Evolutionary conservation across 2,329 filamentous ascomycete genomes (phyloP), one percentile per base, ranked within the genome.

Genomic region (Nemania bipapillata): DNA sequence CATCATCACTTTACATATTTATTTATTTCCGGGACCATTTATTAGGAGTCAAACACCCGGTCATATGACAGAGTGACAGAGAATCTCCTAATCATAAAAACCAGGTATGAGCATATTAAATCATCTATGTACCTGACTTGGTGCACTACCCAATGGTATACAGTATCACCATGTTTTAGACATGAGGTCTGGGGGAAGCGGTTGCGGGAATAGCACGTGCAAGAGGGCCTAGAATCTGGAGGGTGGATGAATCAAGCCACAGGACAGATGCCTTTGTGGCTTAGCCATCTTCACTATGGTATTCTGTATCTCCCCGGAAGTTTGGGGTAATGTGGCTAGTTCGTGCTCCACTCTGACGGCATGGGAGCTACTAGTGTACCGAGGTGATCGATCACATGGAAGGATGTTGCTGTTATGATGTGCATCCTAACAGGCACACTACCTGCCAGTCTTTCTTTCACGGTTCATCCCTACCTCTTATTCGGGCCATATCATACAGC

Each of bases 371-470:
- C 22, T 30, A 40, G 42, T 22, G 40, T 70, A 63, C 68, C 68
- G 68, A 70, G 68, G 68, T 58, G 63, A 63, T 62, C 37, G n/a
- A 68, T 70, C 68, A 70, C 68, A 70, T 70, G 68, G 65, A 35
- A 68, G 54, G 56, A 26, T 32, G 54, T 54, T 24, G 47, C 63
- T 53, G 24, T 42, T 47, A 47, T 54, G 60, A 58, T 52, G 53
- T 26, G 20, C 53, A 55, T 63, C 55, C 15, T 30, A 35, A 4
- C 17, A 45, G 40, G 40, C 20, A 45, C 40, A 17, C 15, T n/a
- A 45, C 8, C n/a, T 17, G 17, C 40, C n/a, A 20, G n/a, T n/a
- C 40, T 45, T 4, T 32, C 42, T 45, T 40, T 45, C 22, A 32
- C 30, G 49, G 22, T 40, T 50, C 37, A 57, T 55, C 20, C 54